Conservation (phyloP, 805 yeast genomes). For the Blastobotrys muscicola region DNA sequence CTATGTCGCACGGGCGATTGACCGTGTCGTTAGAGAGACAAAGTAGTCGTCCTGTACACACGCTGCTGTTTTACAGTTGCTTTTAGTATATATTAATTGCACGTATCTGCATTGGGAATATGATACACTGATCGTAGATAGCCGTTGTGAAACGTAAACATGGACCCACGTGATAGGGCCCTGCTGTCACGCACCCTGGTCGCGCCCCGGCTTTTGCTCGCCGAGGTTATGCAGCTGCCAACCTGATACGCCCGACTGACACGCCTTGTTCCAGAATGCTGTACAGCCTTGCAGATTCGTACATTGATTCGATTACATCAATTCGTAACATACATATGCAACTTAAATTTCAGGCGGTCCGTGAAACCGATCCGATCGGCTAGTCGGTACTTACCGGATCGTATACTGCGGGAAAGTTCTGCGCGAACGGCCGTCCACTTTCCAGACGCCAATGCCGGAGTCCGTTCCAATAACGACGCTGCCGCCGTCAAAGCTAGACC, state of each 20-base stretch:
- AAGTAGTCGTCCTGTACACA: no score
- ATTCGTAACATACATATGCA: not conserved
- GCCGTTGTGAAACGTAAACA: no score
- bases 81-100: no score
- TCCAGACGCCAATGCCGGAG: conserved; percentile 63
- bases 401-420: conserved; percentile 20
- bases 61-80: no score
- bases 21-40: conserved; percentile 43
- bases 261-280: not conserved
- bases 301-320: not conserved
- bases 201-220: no score
- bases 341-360: not conserved
- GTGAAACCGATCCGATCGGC: not conserved
- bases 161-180: no score
- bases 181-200: no score
- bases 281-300: not conserved
- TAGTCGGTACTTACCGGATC: conserved; percentile 12
- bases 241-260: not conserved
- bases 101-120: no score
- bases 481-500: conserved; percentile 43
- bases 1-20: conserved; percentile 71
- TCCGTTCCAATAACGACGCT: conserved; percentile 54
- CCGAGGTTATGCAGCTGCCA: no score
- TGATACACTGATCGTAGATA: no score
- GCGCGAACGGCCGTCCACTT: conserved; percentile 36